Conservation (phyloP, 768 basidiomycete genomes). For the Lactifluus pinguis region DNA sequence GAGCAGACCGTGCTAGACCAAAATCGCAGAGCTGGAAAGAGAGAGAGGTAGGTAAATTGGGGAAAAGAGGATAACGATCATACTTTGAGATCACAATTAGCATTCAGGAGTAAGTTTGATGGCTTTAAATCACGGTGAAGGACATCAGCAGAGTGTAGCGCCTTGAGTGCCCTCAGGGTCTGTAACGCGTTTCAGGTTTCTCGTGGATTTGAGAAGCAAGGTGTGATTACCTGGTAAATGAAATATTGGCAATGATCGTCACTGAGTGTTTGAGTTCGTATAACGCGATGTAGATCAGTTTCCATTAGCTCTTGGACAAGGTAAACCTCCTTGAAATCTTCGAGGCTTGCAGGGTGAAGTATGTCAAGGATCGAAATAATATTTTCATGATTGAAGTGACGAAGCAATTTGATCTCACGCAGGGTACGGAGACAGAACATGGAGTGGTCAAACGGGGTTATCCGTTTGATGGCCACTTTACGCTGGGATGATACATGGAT, state of each 20-base stretch:
- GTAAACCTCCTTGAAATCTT: conserved; percentile 81
- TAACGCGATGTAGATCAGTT: conserved; percentile 94
- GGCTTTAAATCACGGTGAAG: conserved; percentile 95
- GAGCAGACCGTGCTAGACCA: conserved; percentile 74
- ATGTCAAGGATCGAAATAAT: conserved; percentile 97
- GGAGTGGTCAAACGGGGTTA: conserved; percentile 90
- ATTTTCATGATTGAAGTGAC: conserved; percentile 78
- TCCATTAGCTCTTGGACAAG: conserved; percentile 77
- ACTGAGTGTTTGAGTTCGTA: conserved; percentile 85
- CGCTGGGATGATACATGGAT: conserved; percentile 78
- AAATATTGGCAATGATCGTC: conserved; percentile 98
- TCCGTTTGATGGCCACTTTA: conserved; percentile 96
- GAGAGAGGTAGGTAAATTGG: background rate
- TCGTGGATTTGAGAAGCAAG: background rate
- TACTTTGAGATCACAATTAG: conserved; percentile 94
- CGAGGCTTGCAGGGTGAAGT: conserved; percentile 61
- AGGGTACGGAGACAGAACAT: conserved; percentile 93
- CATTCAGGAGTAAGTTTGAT: conserved; percentile 89
- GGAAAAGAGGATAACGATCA: conserved; percentile 15
- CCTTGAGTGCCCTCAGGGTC: conserved; percentile 90
- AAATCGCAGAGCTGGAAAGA: conserved; percentile 75
- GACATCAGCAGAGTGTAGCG: conserved; percentile 90
- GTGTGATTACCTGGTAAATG: conserved; percentile 67
- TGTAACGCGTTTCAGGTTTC: conserved; percentile 24
- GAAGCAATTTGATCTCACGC: conserved; percentile 88